A percentile compares a stretch with the other conserved stretches of the same genome.
Conservation (phyloP, 164 flowering plant genomes). For the Vitis amurensis region DNA sequence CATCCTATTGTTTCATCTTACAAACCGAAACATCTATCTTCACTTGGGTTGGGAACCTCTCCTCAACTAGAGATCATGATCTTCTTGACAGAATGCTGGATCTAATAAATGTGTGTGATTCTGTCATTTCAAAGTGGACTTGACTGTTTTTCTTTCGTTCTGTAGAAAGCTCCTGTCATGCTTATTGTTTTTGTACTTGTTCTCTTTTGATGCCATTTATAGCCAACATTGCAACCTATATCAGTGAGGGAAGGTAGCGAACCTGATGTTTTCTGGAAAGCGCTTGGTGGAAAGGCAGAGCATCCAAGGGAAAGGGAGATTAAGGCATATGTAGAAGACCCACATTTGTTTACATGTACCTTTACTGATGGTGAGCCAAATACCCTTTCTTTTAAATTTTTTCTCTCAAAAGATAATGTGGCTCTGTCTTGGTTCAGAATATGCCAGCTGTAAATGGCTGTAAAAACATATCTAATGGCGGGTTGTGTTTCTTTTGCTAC, state of each 20-base stretch:
- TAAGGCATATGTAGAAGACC: constrained; percentile 43
- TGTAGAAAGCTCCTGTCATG: neutral
- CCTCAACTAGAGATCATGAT: constrained; percentile 54
- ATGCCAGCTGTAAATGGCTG: constrained; percentile 25
- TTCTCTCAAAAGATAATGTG: constrained; percentile 19
- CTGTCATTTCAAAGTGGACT: neutral
- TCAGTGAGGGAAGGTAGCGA: constrained; percentile 77
- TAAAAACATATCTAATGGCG: constrained; percentile 35
- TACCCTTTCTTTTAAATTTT: constrained; percentile 14
- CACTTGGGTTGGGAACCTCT: constrained; percentile 69
- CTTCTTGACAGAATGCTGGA: constrained; percentile 62
- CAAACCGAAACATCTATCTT: constrained; percentile 50
- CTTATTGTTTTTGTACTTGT: neutral
- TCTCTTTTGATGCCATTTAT: constrained; percentile 24
- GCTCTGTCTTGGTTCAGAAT: constrained; percentile 28
- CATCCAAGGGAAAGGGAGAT: constrained; percentile 52
- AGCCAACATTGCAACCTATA: constrained; percentile 67
- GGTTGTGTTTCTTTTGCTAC: constrained; percentile 41
- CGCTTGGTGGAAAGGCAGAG: constrained; percentile 62
- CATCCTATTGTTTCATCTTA: constrained; percentile 73
- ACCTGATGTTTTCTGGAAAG: constrained; percentile 65
- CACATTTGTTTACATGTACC: constrained; percentile 57
- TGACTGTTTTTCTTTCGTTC: neutral
- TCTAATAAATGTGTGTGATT: constrained; percentile 46
- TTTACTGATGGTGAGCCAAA: constrained; percentile 38